phyloP scores from a whole-genome alignment of 768 basidiomycete genomes.

The Amanita thiersii region DNA sequence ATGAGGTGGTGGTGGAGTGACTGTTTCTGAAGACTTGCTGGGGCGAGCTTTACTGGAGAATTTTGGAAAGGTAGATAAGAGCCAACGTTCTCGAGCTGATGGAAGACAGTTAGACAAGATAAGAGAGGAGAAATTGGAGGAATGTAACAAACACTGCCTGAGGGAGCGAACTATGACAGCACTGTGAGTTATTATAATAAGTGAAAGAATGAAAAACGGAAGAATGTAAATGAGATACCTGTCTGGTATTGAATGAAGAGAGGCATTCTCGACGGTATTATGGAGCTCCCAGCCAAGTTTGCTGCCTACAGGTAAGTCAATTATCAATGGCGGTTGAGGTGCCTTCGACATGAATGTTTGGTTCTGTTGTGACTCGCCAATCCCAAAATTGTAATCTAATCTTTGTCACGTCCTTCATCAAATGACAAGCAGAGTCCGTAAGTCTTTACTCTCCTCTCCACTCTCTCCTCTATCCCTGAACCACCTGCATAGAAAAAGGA shows the following conservation, averaged over 20 bases:
- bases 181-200: slow-evolving; percentile 24
- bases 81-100: slow-evolving; percentile 66
- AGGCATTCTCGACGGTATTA: slow-evolving; percentile 30
- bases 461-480: background rate
- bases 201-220: slow-evolving; percentile 3
- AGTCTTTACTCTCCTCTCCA: slow-evolving; percentile 24
- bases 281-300: slow-evolving; percentile 55
- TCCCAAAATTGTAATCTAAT: slow-evolving; percentile 5
- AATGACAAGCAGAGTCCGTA: slow-evolving; percentile 58
- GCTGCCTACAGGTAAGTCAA: slow-evolving; percentile 47
- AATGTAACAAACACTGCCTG: slow-evolving; percentile 49
- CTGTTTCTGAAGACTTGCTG: slow-evolving; percentile 35
- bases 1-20: slow-evolving; percentile 54
- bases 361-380: background rate
- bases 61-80: slow-evolving; percentile 58
- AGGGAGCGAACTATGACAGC: slow-evolving; percentile 58
- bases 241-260: slow-evolving; percentile 42
- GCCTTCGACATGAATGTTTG: slow-evolving; percentile 8
- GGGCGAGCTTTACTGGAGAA: slow-evolving; percentile 62
- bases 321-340: slow-evolving; percentile 9
- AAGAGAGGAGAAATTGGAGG: slow-evolving; percentile 7
- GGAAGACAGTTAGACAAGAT: slow-evolving; percentile 9
- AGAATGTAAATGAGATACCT: slow-evolving; percentile 45
- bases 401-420: slow-evolving; percentile 5
- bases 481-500: slow-evolving; percentile 53